Conservation (phyloP, 306 rosid genomes). For the Vigna unguiculata region DNA sequence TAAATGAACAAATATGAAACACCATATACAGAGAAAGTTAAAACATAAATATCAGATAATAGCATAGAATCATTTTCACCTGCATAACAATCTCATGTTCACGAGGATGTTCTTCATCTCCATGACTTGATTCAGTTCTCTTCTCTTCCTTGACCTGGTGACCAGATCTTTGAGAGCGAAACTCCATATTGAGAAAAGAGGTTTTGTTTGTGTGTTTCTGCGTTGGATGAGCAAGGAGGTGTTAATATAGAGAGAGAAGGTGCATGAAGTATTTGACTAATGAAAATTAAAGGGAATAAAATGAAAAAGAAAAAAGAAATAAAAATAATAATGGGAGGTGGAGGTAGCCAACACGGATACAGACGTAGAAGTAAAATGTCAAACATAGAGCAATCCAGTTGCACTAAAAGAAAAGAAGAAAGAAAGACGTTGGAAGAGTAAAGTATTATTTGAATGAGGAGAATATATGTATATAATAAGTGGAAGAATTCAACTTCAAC, state of each 20-base stretch:
- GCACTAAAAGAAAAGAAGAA: slow-evolving; percentile 25
- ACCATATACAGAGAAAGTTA: neutral
- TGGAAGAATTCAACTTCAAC: slow-evolving; percentile 86
- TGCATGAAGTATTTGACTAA: slow-evolving; percentile 72
- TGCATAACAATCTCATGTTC: slow-evolving; percentile 41
- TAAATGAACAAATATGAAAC: neutral
- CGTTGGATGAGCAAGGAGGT: slow-evolving; percentile 27
- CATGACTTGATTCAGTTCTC: slow-evolving; percentile 46
- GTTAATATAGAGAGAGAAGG: slow-evolving; percentile 43
- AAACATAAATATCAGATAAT: too few species aligned
- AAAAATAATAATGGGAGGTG: neutral
- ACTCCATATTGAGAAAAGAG: slow-evolving; percentile 48
- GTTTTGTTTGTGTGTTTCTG: neutral
- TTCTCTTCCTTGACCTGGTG: slow-evolving; percentile 44
- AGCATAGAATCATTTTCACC: slow-evolving; percentile 43
- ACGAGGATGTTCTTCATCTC: slow-evolving; percentile 39
- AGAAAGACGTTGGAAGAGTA: slow-evolving; percentile 26
- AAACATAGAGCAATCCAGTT: slow-evolving; percentile 51
- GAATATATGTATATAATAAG: neutral
- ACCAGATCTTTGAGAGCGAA: slow-evolving; percentile 40
- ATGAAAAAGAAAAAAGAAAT: neutral
- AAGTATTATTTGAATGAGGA: slow-evolving; percentile 2
- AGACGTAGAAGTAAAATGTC: slow-evolving; percentile 43
- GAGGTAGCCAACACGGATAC: slow-evolving; percentile 41
- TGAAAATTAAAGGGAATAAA: slow-evolving; percentile 10